Evolutionary conservation across 2,329 filamentous ascomycete genomes (phyloP).

Genomic region (Sporothrix sp.): DNA sequence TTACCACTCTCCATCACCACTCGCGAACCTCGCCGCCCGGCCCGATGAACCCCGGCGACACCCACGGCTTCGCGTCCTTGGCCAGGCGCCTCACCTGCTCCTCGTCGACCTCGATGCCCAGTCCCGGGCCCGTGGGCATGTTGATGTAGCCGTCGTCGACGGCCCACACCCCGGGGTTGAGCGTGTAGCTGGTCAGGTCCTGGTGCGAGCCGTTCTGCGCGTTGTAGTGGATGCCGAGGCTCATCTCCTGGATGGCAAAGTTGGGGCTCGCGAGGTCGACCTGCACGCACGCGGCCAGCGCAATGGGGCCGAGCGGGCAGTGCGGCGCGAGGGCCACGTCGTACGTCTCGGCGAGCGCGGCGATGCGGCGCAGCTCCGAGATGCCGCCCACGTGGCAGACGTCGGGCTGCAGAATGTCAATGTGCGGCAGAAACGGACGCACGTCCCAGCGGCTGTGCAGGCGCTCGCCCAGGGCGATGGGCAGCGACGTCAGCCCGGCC

Average conservation of each 20-base stretch:
- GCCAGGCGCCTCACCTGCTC: conserved; percentile 46
- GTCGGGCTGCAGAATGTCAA: conserved; percentile 59
- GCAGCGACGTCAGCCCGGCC: conserved; percentile 42
- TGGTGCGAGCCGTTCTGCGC: conserved; percentile 34
- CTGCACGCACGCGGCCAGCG: conserved; percentile 55
- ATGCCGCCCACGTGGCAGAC: conserved; percentile 56
- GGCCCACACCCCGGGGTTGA: conserved; percentile 43
- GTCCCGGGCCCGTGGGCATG: conserved; percentile 40
- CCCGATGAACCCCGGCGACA: conserved; percentile 46
- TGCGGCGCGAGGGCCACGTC: conserved; percentile 57
- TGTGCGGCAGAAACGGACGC: conserved; percentile 52
- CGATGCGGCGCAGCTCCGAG: conserved; percentile 52
- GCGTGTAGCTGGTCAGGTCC: conserved; percentile 52
- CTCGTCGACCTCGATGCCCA: conserved; percentile 57
- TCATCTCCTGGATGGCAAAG: conserved; percentile 61
- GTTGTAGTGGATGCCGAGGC: conserved; percentile 62
- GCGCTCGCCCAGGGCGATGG: conserved; percentile 56
- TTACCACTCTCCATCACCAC: conserved; percentile 34
- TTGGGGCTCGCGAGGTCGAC: conserved; percentile 46
- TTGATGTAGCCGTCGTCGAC: conserved; percentile 48
- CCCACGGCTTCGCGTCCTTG: conserved; percentile 42
- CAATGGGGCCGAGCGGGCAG: conserved; percentile 56
- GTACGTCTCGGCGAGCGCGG: conserved; percentile 54
- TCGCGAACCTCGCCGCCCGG: conserved; percentile 49
- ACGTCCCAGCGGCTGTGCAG: conserved; percentile 58